Evolutionary conservation across 2,329 filamentous ascomycete species (phyloP), one percentile per base, ranked within the genome.

Genomic region (Cercospora berteroae): DNA sequence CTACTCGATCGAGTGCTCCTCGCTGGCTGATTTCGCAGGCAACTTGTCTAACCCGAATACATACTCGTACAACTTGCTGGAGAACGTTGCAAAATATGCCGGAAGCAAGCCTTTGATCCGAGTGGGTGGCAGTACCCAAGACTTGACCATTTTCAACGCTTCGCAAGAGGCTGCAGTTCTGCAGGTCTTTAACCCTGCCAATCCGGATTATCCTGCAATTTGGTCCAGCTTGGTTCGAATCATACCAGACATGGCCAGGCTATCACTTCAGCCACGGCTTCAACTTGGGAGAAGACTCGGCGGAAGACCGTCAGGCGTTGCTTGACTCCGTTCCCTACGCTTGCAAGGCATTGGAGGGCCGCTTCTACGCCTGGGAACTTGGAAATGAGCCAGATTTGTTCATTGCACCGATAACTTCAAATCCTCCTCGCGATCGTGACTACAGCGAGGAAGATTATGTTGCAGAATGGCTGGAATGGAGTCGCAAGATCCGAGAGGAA

Each of bases 101-200:
- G 87, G 86, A 4, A 81, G 80, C 9, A 87, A 87, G 69, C 88
- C 88, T 2, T 82, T 86, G 70, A 84, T 89, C 64, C 81, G 88
- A 16, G 86, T 89, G 1, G 87, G 88, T 1, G 88, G 88, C 16
- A 89, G 89, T 72, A 89, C 88, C 0, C 87, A 89, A 71, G 87
- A 89, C 77, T 87, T 86, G 69, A 86, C 86, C 6, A 80, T 89
- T 50, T 89, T 86, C 76, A 83, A 89, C 68, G 78, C 82, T 1
- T 82, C 81, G 2, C 83, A 88, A 6, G 74, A 80, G 1, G 77
- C 79, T 4, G 84, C 84, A 6, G 78, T 85, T 9, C 81, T 86
- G 60, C 87, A 86, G 25, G 86, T 81, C 1, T 79, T 84, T 64
- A 80, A 87, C 63, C 79, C 81, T 0, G 74, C 76, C 1, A 80